Conservation (phyloP, 1,139 yeast genomes). For the Hyphopichia wangnamkhiaoensis region DNA sequence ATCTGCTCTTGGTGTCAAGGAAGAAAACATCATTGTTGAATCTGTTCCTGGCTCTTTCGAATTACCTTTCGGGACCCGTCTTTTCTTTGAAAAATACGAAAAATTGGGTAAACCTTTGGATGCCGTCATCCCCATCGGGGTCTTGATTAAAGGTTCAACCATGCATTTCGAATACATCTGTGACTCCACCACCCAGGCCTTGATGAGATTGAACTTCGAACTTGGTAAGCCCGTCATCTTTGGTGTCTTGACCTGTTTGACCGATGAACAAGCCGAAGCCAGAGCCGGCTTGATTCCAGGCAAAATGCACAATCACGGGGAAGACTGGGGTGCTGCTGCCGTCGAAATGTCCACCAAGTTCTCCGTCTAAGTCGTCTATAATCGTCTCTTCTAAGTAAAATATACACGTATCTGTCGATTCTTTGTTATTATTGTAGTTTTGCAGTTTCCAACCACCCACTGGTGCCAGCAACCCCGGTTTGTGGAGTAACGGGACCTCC, state of each 20-base stretch:
- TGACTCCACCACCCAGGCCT: slow-evolving; percentile 82
- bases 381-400: not conserved
- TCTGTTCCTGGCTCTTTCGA: slow-evolving; percentile 95
- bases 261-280: slow-evolving; percentile 90
- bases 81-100: slow-evolving; percentile 48
- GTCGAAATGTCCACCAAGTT: slow-evolving; percentile 84
- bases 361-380: slow-evolving; percentile 7
- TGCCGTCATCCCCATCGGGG: slow-evolving; percentile 92
- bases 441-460: too few relatives aligned
- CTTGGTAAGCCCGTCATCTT: slow-evolving; percentile 80
- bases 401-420: too few relatives aligned
- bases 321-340: slow-evolving; percentile 99
- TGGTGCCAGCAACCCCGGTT: too few relatives aligned
- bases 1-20: slow-evolving; percentile 64
- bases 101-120: slow-evolving; percentile 58
- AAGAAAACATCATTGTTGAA: slow-evolving; percentile 75
- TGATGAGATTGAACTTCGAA: slow-evolving; percentile 79
- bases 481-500: too few relatives aligned
- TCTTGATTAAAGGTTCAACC: slow-evolving; percentile 91
- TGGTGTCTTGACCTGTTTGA: slow-evolving; percentile 89
- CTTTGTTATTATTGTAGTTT: too few relatives aligned
- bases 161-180: slow-evolving; percentile 98
- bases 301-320: slow-evolving; percentile 90
- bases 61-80: slow-evolving; percentile 78
- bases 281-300: slow-evolving; percentile 87